Percentiles rank a stretch among this genome's conserved stretches.
Evolutionary conservation across 2,329 filamentous ascomycete genomes (phyloP).

Genomic region (Colletotrichum musae): DNA sequence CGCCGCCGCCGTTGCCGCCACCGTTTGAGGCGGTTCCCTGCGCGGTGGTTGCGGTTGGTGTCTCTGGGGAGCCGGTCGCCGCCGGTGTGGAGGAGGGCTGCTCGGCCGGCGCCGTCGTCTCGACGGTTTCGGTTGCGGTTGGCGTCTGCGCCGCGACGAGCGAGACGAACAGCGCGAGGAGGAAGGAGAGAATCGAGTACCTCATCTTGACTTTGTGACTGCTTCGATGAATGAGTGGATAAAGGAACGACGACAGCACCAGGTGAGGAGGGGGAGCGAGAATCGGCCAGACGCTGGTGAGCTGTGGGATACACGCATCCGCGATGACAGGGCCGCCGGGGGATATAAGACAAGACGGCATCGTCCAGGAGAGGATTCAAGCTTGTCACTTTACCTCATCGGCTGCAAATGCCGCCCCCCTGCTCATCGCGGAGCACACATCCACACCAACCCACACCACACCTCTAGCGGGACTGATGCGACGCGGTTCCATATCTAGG

Average conservation of each 20-base stretch:
- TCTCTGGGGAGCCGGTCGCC: slow-evolving; percentile 35
- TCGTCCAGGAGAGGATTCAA: slow-evolving; percentile 25
- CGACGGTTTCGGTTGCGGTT: slow-evolving; percentile 44
- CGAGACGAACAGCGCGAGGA: slow-evolving; percentile 49
- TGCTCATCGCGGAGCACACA: slow-evolving; percentile 16
- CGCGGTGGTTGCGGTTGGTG: slow-evolving; percentile 35
- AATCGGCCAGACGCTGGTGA: slow-evolving; percentile 18
- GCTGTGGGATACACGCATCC: slow-evolving; percentile 4
- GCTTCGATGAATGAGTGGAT: slow-evolving; percentile 41
- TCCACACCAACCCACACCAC: slow-evolving; percentile 14
- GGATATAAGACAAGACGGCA: slow-evolving; percentile 34
- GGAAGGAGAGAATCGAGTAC: slow-evolving; percentile 44
- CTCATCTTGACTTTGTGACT: slow-evolving; percentile 35
- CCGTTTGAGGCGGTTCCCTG: slow-evolving; percentile 44
- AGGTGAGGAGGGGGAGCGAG: background rate
- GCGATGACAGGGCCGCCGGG: slow-evolving; percentile 20
- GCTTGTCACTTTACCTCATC: slow-evolving; percentile 20
- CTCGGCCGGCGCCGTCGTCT: slow-evolving; percentile 24
- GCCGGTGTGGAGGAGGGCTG: slow-evolving; percentile 41
- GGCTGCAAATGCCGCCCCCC: slow-evolving; percentile 1
- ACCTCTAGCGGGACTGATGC: slow-evolving; percentile 8
- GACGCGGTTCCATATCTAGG: slow-evolving; percentile 36
- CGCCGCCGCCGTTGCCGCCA: slow-evolving; percentile 36
- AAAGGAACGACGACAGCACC: slow-evolving; percentile 31
- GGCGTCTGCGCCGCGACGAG: slow-evolving; percentile 51